These are phyloP conservation scores for Boletus vermiculosoides DNA, from an alignment of 768 basidiomycete species.

Conservation along the genomic window DNA sequence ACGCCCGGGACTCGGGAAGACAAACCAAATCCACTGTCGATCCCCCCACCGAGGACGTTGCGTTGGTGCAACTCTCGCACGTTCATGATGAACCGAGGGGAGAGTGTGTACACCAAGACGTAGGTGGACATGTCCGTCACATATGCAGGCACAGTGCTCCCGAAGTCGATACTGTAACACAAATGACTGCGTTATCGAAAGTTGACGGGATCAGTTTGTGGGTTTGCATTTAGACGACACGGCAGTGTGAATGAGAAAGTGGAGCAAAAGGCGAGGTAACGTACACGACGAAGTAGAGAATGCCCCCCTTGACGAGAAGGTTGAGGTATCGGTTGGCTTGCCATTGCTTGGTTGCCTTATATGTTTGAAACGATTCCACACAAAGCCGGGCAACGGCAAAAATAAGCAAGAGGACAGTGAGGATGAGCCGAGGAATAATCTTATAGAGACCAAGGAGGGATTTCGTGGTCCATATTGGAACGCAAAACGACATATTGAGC, in stretches of 20 bases:
- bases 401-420: slow-evolving; percentile 12
- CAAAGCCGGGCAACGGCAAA: slow-evolving; percentile 4
- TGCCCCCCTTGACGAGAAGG: slow-evolving; percentile 14
- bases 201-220: background rate
- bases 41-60: background rate
- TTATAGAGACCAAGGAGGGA: slow-evolving; percentile 9
- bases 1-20: background rate
- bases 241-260: background rate
- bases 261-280: background rate
- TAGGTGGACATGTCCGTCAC: background rate
- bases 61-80: slow-evolving; percentile 10
- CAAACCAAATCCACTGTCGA: slow-evolving; percentile 20
- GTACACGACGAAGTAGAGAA: slow-evolving; percentile 20
- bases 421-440: slow-evolving; percentile 9
- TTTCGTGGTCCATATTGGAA: background rate
- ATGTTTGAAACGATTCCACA: slow-evolving; percentile 8
- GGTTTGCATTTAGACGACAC: background rate
- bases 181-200: slow-evolving; percentile 8
- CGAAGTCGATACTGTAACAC: slow-evolving; percentile 13
- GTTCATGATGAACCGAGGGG: slow-evolving; percentile 21
- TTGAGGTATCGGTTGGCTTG: slow-evolving; percentile 13
- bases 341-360: slow-evolving; percentile 11
- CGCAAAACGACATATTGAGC: slow-evolving; percentile 18
- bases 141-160: background rate
- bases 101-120: slow-evolving; percentile 7